phyloP scores from a whole-genome alignment of 768 basidiomycete species.

The Serendipita vermifera region DNA sequence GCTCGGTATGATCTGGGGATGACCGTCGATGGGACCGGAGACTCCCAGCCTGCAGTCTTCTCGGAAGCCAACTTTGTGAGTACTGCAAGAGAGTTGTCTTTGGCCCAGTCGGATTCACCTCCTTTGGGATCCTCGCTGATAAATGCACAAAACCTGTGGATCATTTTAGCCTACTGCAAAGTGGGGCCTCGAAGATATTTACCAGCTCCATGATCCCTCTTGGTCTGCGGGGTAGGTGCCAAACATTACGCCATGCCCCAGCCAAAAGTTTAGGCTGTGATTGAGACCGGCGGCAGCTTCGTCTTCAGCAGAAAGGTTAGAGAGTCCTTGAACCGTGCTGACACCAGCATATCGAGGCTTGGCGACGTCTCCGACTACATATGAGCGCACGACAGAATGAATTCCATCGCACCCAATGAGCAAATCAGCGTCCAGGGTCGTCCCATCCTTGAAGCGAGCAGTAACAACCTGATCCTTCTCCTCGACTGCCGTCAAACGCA shows the following conservation, averaged over 20 bases:
- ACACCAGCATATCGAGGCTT: constrained; percentile 27
- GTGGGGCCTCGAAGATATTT: background rate
- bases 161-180: background rate
- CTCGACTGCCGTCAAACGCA: constrained; percentile 21
- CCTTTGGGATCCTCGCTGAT: constrained; percentile 18
- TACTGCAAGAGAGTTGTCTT: constrained; percentile 18
- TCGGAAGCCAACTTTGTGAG: constrained; percentile 19
- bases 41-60: constrained; percentile 22
- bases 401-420: constrained; percentile 35
- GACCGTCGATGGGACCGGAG: background rate
- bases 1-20: background rate
- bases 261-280: too few relatives aligned
- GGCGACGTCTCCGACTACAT: constrained; percentile 28
- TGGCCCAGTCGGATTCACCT: constrained; percentile 19
- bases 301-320: background rate
- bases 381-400: constrained; percentile 29
- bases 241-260: too few relatives aligned
- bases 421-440: constrained; percentile 26
- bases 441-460: constrained; percentile 28
- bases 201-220: too few relatives aligned
- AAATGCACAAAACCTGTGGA: constrained; percentile 27
- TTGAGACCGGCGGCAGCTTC: too few relatives aligned
- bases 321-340: constrained; percentile 24
- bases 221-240: too few relatives aligned
- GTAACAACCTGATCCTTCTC: constrained; percentile 22